Conservation (phyloP, 2,329 filamentous ascomycete species). For the Davidsoniella virescens region DNA sequence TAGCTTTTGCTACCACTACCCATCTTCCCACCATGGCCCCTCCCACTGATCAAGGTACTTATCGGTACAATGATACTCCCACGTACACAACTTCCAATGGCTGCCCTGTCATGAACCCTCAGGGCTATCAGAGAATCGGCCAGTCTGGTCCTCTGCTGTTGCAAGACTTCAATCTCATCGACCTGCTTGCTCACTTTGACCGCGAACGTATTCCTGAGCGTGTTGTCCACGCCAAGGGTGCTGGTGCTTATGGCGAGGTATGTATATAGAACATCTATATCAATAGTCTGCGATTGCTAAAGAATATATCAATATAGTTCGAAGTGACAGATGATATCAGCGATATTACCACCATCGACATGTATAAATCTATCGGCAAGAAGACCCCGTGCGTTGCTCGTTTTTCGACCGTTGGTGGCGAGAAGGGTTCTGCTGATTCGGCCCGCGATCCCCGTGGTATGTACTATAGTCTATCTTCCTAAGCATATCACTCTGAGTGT, state of each 20-base stretch:
- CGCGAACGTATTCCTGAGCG: slow-evolving; percentile 35
- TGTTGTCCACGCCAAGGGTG: slow-evolving; percentile 44
- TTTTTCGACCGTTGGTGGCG: slow-evolving; percentile 62
- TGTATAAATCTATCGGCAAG: slow-evolving; percentile 47
- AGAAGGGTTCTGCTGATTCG: slow-evolving; percentile 54
- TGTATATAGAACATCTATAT: slow-evolving; percentile 15
- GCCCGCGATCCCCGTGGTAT: slow-evolving; percentile 52
- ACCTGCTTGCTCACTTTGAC: slow-evolving; percentile 39
- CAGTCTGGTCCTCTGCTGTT: slow-evolving; percentile 22
- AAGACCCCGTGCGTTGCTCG: slow-evolving; percentile 49
- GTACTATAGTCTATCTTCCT: background rate
- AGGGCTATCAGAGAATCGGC: slow-evolving; percentile 34
- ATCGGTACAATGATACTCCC: slow-evolving; percentile 37
- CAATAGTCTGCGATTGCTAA: background rate
- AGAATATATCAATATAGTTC: slow-evolving; percentile 18
- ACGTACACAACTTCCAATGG: slow-evolving; percentile 45
- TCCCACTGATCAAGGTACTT: slow-evolving; percentile 15
- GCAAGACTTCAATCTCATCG: slow-evolving; percentile 40
- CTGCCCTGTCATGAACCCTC: slow-evolving; percentile 36
- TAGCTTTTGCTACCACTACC: background rate
- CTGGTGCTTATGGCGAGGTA: slow-evolving; percentile 32
- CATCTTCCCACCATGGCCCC: background rate
- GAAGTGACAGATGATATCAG: slow-evolving; percentile 31
- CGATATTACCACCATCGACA: slow-evolving; percentile 36
- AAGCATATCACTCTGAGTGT: background rate